These are phyloP conservation scores for Fonsecaea nubica DNA, from an alignment of 2,329 filamentous ascomycete genomes.

Conservation along the genomic window DNA sequence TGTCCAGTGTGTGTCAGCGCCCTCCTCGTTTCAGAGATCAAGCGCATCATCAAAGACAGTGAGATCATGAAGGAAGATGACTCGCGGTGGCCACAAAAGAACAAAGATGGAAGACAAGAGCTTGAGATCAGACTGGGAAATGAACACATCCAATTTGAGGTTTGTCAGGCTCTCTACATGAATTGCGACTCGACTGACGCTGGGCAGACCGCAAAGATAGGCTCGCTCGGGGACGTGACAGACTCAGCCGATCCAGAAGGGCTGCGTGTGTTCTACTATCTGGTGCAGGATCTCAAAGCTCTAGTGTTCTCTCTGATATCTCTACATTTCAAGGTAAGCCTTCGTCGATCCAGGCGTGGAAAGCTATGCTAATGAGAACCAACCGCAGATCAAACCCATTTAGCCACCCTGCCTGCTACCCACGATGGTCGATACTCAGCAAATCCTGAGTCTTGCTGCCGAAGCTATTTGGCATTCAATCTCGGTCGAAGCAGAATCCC, in stretches of 20 bases:
- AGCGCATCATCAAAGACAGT: constrained; percentile 94
- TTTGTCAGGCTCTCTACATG: constrained; percentile 48
- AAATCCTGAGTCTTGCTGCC: neutral
- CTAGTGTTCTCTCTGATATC: constrained; percentile 95
- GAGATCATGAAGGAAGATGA: constrained; percentile 99
- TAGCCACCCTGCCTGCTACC: constrained; percentile 41
- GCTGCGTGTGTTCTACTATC: constrained; percentile 95
- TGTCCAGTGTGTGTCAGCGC: constrained; percentile 90
- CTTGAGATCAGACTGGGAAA: constrained; percentile 91
- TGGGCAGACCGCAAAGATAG: constrained; percentile 91
- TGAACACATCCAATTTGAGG: constrained; percentile 98
- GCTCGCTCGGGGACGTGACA: constrained; percentile 93
- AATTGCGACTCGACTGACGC: neutral
- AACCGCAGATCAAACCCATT: constrained; percentile 60
- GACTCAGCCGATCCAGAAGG: constrained; percentile 96
- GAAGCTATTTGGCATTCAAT: neutral
- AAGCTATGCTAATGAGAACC: constrained; percentile 18
- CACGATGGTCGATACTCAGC: neutral
- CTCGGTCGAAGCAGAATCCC: neutral
- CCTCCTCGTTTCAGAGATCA: constrained; percentile 88
- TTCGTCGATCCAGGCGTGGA: neutral
- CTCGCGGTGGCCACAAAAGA: constrained; percentile 98
- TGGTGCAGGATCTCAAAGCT: constrained; percentile 96
- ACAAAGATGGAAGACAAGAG: constrained; percentile 97
- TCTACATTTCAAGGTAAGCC: constrained; percentile 85